phyloP scores from a whole-genome alignment of 129 eudicot species.

The Kitagawia praeruptora region DNA sequence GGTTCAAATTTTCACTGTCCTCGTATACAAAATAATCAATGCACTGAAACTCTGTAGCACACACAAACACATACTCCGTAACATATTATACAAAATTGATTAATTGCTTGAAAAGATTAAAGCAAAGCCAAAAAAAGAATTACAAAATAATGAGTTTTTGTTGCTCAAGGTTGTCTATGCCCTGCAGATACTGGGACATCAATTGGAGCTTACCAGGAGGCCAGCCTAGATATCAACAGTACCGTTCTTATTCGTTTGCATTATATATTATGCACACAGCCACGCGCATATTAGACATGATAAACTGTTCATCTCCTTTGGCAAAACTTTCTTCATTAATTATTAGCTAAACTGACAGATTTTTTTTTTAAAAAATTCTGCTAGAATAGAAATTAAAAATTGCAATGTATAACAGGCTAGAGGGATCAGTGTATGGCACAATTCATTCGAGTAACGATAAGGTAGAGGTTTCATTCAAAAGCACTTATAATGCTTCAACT shows the following conservation, averaged over 20 bases:
- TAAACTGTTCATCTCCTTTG: not conserved
- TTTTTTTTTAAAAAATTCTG: not conserved
- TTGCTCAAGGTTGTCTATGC: not conserved
- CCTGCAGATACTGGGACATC: slow-evolving; percentile 42
- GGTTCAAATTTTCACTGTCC: not conserved
- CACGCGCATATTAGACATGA: not conserved
- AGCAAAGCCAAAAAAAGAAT: not conserved
- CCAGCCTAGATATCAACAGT: slow-evolving; percentile 30
- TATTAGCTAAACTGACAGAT: not conserved
- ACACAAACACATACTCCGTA: not conserved
- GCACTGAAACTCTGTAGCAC: too few relatives aligned
- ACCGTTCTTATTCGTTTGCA: not conserved
- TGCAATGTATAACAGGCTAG: slow-evolving; percentile 19
- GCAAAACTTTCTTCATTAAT: too few relatives aligned
- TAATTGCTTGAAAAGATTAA: not conserved
- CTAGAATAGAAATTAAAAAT: not conserved
- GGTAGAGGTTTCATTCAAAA: slow-evolving; percentile 34
- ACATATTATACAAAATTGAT: not conserved
- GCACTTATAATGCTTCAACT: slow-evolving; percentile 21
- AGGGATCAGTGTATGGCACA: slow-evolving; percentile 27
- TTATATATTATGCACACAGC: not conserved
- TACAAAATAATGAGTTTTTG: not conserved
- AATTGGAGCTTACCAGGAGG: slow-evolving; percentile 49
- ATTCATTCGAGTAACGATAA: slow-evolving; percentile 22
- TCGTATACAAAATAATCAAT: too few relatives aligned